Base-by-base conservation (phyloP, 179 eudicot species). In the Patellifolia procumbens region DNA sequence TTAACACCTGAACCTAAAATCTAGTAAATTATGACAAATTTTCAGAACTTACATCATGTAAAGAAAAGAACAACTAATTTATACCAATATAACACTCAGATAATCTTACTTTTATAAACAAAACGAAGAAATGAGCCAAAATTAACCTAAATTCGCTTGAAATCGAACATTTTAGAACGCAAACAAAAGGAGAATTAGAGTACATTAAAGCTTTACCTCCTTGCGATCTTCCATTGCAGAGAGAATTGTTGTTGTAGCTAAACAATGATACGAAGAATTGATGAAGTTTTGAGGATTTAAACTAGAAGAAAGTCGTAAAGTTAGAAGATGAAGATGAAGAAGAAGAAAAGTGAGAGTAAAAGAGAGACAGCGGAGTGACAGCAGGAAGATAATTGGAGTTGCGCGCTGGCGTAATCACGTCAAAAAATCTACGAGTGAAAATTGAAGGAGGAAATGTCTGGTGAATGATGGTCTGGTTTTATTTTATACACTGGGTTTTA, bases 191-290 rank as follows among this genome's bases (percentile, higher is more conserved):
- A 42, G 53, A 46, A 1, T 5, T 24, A 51, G 45, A 7, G 45
- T 37, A 37, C 6, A 39, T 0, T 8, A 55, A 60, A 74, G 61
- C 11, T 0, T 7, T 64, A 81, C 84, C 84, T 81, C 81, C 32
- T 81, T 81, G 77, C 81, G 84, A 60, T 81, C 75, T 39, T 77
- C 84, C 84, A 76, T 81, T 35, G 39, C 51, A 43, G 31, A 19
- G 31, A 19, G 55, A 15, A 46, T 29, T 28, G 42, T 65, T 8
- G 52, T n/a, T 20, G 65, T 1, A 31, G 39, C 2, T 65, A 67
- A 31, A 60, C 29, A 4, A 29, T 51, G 4, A 20, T 12, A 0
- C 6, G 28, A 59, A 59, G 28, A 59, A 1, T 13, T 12, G 53
- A 6, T 4, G 67, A n/a, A 74, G 7, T 5, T 35, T 22, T 7